A percentile compares a stretch with the other conserved stretches of the same genome.
Conservation (phyloP, 2,329 filamentous ascomycete genomes). For the Talaromyces islandicus region DNA sequence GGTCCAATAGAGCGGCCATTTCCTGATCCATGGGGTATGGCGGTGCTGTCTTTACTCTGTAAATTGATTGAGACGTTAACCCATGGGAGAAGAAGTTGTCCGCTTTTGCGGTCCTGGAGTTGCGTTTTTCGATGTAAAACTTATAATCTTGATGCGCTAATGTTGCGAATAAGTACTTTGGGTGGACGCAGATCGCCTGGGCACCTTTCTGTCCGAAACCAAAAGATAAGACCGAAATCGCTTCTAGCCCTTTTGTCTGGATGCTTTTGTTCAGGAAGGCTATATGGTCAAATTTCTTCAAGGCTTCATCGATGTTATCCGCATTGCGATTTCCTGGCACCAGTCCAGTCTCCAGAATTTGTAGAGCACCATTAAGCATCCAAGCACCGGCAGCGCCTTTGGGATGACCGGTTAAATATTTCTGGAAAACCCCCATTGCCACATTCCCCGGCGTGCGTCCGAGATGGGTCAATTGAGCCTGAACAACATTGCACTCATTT, state of each 20-base stretch:
- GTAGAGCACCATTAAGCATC: slow-evolving; percentile 98
- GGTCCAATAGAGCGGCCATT: not conserved
- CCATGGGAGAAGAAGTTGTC: not conserved
- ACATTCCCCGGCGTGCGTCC: slow-evolving; percentile 95
- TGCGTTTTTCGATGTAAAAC: slow-evolving; percentile 56
- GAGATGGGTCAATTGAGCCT: slow-evolving; percentile 89
- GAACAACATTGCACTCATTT: slow-evolving; percentile 98
- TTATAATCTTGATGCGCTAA: slow-evolving; percentile 79
- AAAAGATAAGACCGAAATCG: slow-evolving; percentile 97
- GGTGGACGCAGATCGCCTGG: slow-evolving; percentile 93
- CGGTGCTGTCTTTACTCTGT: not conserved
- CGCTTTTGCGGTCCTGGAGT: not conserved
- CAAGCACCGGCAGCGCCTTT: slow-evolving; percentile 98
- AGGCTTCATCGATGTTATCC: slow-evolving; percentile 90
- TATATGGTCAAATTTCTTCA: slow-evolving; percentile 97
- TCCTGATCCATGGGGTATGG: not conserved
- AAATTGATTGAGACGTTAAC: not conserved
- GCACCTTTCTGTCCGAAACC: slow-evolving; percentile 99
- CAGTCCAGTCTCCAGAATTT: slow-evolving; percentile 87
- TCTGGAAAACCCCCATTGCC: slow-evolving; percentile 65
- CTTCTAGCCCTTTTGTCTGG: slow-evolving; percentile 96
- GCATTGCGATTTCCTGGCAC: slow-evolving; percentile 97
- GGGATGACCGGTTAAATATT: slow-evolving; percentile 95
- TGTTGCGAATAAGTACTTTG: slow-evolving; percentile 88
- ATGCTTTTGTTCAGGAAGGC: slow-evolving; percentile 92